Evolutionary conservation across 2,329 filamentous ascomycete species (phyloP), one percentile per base, ranked within the genome.

Genomic region (Cercospora sp.): DNA sequence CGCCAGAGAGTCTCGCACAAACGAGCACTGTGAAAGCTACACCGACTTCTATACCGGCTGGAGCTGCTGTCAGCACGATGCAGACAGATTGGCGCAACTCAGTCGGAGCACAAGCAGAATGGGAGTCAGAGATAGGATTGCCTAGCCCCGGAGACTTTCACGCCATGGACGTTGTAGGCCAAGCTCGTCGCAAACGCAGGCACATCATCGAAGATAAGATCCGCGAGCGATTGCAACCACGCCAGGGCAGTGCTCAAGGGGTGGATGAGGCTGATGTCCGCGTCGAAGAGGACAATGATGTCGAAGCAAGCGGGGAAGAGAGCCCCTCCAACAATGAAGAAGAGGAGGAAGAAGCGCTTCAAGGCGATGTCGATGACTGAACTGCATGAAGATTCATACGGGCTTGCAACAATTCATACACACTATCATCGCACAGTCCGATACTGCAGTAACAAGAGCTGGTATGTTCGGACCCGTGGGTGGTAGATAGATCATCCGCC

Each of bases 111-210:
- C 55, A 59, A 16, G 55, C 55, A 6, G 55, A 59, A 23, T 59
- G 55, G 55, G 55, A 59, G 13, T 33, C 31, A 12, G 9, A 33
- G 31, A 33, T 9, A 9, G 31, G 31, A 3, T 12, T 33, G 9
- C 31, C 31, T 4, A 12, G 3, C 31, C 31, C 3, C n/a, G 16
- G 20, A 16, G 55, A 59, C 10, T 62, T 62, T 3, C 23, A 16
- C 18, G 18, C 45, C 0, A 28, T 16, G 16, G 39, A 51, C 1
- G 18, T 51, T 1, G 36, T 13, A 20, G 60, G 60, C 9, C 12
- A 16, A 42, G 28, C 18, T 30, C 36, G 33, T 48, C 60, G 60
- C n/a, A 62, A 62, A 26, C 60, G 60, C 13, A 62, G 60, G 28
- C 36, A 48, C 8, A 8, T 62, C 3, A 6, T 51, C 5, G 42